Evolutionary conservation across 1,284 basidiomycete species (phyloP).

Genomic region (Ganoderma lingzhi): DNA sequence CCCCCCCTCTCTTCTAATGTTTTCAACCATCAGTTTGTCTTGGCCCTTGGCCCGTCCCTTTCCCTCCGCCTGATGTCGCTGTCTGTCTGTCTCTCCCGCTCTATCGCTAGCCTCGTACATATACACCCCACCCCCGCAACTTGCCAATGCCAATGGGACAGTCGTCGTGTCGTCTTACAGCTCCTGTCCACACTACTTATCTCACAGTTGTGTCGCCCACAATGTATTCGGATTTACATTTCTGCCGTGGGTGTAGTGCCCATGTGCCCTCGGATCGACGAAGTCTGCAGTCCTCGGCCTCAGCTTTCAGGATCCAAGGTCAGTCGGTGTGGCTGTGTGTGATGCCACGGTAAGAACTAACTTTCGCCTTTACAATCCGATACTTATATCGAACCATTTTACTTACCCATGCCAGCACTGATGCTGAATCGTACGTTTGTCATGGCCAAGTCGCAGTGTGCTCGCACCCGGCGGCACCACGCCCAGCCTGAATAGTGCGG

Average conservation of each 20-base stretch:
- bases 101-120: background rate
- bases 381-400: background rate
- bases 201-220: background rate
- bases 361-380: background rate
- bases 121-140: background rate
- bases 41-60: background rate
- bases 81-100: background rate
- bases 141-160: background rate
- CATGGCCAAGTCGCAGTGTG: background rate
- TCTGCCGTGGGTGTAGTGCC: background rate
- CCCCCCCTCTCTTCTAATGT: background rate
- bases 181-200: background rate
- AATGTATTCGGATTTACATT: constrained; percentile 5
- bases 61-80: background rate
- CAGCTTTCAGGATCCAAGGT: background rate
- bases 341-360: background rate
- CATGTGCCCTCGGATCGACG: background rate
- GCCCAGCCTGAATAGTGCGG: no score
- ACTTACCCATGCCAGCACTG: background rate
- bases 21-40: background rate
- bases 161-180: background rate
- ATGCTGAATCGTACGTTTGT: constrained; percentile 3
- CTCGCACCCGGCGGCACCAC: background rate
- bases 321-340: background rate
- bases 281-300: background rate